phyloP scores from a whole-genome alignment of 2,329 filamentous ascomycete species.

The Raffaelea deltoideospora region DNA sequence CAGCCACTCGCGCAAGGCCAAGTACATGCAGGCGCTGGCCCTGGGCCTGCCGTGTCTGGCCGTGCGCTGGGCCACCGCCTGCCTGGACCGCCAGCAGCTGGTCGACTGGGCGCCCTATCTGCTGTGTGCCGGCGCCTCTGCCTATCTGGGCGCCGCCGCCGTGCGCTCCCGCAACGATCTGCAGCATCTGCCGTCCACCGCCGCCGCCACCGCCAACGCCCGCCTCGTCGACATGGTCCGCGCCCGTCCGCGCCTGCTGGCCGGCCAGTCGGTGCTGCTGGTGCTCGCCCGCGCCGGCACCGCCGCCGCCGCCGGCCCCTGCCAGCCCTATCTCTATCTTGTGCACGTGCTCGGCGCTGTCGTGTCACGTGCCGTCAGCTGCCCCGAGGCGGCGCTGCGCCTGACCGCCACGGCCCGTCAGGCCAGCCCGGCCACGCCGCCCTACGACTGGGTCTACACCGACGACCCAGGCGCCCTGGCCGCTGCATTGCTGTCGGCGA shows the following conservation, averaged over 20 bases:
- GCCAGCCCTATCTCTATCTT: constrained; percentile 64
- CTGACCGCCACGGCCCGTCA: constrained; percentile 40
- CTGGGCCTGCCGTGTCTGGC: constrained; percentile 78
- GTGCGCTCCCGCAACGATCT: constrained; percentile 57
- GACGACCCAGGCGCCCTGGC: constrained; percentile 33
- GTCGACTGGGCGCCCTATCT: constrained; percentile 71
- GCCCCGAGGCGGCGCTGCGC: constrained; percentile 47
- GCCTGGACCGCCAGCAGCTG: constrained; percentile 42
- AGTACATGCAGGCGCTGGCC: constrained; percentile 89
- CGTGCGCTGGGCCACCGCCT: constrained; percentile 65
- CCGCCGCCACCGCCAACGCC: constrained; percentile 34
- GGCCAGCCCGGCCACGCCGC: constrained; percentile 21
- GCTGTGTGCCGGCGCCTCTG: constrained; percentile 69
- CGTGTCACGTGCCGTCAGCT: constrained; percentile 49
- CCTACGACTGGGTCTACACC: constrained; percentile 68
- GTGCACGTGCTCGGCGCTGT: constrained; percentile 63
- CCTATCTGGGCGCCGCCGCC: constrained; percentile 60
- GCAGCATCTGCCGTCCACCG: constrained; percentile 48
- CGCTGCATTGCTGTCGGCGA: constrained; percentile 3
- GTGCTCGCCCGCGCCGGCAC: constrained; percentile 51
- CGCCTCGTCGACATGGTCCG: constrained; percentile 41
- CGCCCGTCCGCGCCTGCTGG: constrained; percentile 46
- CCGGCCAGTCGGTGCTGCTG: constrained; percentile 52
- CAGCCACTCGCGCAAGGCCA: constrained; percentile 68
- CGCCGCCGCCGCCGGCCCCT: constrained; percentile 48